Evolutionary conservation across 257 asterid species (phyloP).

Genomic region (Forsythia viridissima): DNA sequence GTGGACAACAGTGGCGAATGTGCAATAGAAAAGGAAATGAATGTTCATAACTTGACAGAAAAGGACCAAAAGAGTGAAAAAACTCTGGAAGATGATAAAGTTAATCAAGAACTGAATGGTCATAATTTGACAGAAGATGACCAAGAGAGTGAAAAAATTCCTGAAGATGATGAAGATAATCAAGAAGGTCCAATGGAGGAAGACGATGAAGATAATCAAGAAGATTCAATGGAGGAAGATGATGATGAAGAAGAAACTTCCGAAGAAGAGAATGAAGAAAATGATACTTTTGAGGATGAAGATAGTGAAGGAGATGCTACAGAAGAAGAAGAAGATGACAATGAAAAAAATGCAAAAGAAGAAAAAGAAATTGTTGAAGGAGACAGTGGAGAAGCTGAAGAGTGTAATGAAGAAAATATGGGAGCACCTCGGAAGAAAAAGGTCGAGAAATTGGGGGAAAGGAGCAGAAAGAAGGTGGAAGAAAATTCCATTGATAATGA

Average conservation of each 20-base stretch:
- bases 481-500: not conserved
- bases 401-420: not conserved
- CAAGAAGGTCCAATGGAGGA: slow-evolving; percentile 1
- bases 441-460: slow-evolving; percentile 7
- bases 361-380: not conserved
- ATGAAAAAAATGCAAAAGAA: slow-evolving; percentile 17
- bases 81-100: slow-evolving; percentile 12
- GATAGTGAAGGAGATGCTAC: slow-evolving; percentile 34
- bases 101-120: slow-evolving; percentile 21
- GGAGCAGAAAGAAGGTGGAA: not conserved
- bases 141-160: not conserved
- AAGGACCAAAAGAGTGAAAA: not conserved
- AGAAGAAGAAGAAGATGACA: slow-evolving; percentile 31
- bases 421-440: slow-evolving; percentile 11
- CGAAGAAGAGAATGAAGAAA: slow-evolving; percentile 40
- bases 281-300: slow-evolving; percentile 19
- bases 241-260: not conserved
- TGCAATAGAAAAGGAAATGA: too few species aligned
- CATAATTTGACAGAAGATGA: slow-evolving; percentile 20
- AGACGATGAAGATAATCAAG: slow-evolving; percentile 8
- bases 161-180: slow-evolving; percentile 14
- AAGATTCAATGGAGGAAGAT: slow-evolving; percentile 11
- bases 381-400: not conserved
- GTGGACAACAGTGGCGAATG: too few species aligned
- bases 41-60: too few species aligned